These are phyloP conservation scores for Trichosporon sp. DNA, from an alignment of 1,284 basidiomycete genomes.

Conservation along the genomic window DNA sequence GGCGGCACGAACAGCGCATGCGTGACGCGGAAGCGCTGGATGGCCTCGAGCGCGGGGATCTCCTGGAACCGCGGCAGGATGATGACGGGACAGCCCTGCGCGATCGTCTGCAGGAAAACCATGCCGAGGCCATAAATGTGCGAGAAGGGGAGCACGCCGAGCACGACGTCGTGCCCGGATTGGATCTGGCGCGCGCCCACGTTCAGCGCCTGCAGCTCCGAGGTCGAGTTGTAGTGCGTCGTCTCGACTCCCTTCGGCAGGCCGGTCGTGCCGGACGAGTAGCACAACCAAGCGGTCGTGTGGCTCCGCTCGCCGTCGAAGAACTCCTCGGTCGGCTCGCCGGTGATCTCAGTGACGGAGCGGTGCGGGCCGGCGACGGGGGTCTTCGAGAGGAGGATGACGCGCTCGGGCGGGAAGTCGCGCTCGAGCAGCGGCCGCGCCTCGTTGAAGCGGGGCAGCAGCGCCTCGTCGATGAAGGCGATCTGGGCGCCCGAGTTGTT, in stretches of 20 bases:
- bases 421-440: constrained; percentile 36
- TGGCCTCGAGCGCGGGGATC: constrained; percentile 64
- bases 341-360: constrained; percentile 19
- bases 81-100: constrained; percentile 65
- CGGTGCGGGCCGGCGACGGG: constrained; percentile 22
- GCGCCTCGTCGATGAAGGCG: constrained; percentile 63
- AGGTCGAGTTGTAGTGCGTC: constrained; percentile 61
- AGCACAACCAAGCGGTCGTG: constrained; percentile 60
- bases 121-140: constrained; percentile 33
- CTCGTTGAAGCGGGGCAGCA: constrained; percentile 54
- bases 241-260: constrained; percentile 51
- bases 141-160: constrained; percentile 31
- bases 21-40: constrained; percentile 70
- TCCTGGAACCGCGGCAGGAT: constrained; percentile 68
- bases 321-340: constrained; percentile 11
- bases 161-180: constrained; percentile 23
- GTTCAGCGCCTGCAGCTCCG: constrained; percentile 32
- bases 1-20: constrained; percentile 76
- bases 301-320: constrained; percentile 24
- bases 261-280: constrained; percentile 66
- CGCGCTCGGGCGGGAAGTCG: constrained; percentile 23
- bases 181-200: constrained; percentile 12
- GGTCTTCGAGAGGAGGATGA: constrained; percentile 29
- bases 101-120: constrained; percentile 66
- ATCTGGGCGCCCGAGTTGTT: constrained; percentile 63